Evolutionary conservation across 257 asterid genomes (phyloP).

Genomic region (Nicotiana benthamiana): DNA sequence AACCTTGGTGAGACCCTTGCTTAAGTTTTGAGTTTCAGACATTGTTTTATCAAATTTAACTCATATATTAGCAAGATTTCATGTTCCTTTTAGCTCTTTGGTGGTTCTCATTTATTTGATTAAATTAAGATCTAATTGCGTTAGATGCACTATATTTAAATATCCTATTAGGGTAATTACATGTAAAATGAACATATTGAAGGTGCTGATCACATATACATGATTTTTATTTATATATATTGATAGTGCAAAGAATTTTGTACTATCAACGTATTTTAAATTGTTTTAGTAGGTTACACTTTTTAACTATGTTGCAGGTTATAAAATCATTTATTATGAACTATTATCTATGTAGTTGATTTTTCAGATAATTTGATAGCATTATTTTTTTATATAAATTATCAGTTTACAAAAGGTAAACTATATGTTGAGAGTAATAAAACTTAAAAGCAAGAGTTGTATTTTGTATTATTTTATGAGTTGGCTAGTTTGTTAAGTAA

Average conservation of each 20-base stretch:
- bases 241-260: neutral
- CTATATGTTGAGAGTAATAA: too few relatives aligned
- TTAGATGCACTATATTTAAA: neutral
- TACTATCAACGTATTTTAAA: neutral
- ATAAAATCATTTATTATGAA: neutral
- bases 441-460: too few relatives aligned
- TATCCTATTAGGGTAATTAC: too few relatives aligned
- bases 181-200: neutral
- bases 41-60: neutral
- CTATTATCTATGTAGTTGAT: neutral
- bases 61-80: neutral
- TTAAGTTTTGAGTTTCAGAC: neutral
- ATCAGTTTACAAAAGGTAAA: neutral
- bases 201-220: too few relatives aligned
- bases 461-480: too few relatives aligned
- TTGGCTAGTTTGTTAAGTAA: too few relatives aligned
- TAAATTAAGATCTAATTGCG: neutral
- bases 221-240: neutral
- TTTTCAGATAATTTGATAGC: neutral
- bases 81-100: neutral
- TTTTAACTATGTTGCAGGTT: neutral
- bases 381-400: neutral
- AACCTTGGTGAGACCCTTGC: neutral
- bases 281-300: neutral
- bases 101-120: neutral